phyloP scores from a whole-genome alignment of 2,329 filamentous ascomycete genomes.

The Microcyclospora tardicrescens region DNA sequence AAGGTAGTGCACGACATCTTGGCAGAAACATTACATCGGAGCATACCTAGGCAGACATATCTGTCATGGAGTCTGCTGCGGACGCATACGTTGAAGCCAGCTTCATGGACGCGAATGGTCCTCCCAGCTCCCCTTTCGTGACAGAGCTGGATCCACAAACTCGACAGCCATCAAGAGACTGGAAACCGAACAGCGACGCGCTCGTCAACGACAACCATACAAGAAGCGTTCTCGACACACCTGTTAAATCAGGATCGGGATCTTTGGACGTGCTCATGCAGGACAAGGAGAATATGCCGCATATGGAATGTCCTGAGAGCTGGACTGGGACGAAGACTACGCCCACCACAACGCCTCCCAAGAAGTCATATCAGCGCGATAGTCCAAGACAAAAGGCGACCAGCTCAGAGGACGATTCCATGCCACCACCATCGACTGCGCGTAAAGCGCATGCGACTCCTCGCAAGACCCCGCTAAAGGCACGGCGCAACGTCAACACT shows the following conservation, averaged over 20 bases:
- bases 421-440: constrained; percentile 17
- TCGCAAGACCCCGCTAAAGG: constrained; percentile 16
- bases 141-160: constrained; percentile 28
- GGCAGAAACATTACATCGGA: too few species aligned
- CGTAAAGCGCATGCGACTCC: constrained; percentile 14
- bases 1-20: too few species aligned
- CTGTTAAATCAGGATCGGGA: not conserved
- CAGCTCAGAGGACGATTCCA: constrained; percentile 17
- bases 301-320: constrained; percentile 1
- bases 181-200: constrained; percentile 4
- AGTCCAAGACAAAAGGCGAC: not conserved
- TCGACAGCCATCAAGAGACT: constrained; percentile 20
- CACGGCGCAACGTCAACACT: constrained; percentile 14
- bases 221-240: constrained; percentile 10
- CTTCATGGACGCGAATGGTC: constrained; percentile 23
- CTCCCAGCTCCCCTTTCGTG: constrained; percentile 37
- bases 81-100: constrained; percentile 1
- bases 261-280: constrained; percentile 4
- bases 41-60: too few species aligned
- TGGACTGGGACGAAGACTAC: not conserved
- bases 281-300: constrained; percentile 22
- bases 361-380: not conserved
- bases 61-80: too few species aligned
- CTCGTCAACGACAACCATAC: constrained; percentile 7
- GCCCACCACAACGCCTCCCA: not conserved